These are phyloP conservation scores for Ophiocordyceps sinensis DNA, from an alignment of 2,329 filamentous ascomycete genomes.

Conservation along the genomic window DNA sequence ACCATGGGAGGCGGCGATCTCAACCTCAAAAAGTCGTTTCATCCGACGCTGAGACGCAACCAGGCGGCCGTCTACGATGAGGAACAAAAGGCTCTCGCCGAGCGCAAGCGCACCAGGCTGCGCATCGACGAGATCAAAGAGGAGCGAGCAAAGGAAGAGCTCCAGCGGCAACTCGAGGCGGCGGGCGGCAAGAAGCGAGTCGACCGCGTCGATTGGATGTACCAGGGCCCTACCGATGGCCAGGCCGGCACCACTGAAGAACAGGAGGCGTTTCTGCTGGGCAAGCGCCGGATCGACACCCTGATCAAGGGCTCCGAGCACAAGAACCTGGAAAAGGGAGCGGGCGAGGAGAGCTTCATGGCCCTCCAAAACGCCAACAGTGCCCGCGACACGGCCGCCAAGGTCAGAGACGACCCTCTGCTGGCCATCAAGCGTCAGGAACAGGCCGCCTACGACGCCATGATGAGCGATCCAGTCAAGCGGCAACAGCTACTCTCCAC, in stretches of 20 bases:
- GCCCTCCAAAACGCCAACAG: slow-evolving; percentile 56
- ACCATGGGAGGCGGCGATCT: slow-evolving; percentile 89
- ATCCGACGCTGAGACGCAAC: slow-evolving; percentile 81
- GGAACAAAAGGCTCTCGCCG: slow-evolving; percentile 82
- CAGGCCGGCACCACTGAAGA: slow-evolving; percentile 70
- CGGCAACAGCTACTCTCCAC: slow-evolving; percentile 51
- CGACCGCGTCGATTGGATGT: slow-evolving; percentile 96
- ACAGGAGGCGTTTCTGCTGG: slow-evolving; percentile 83
- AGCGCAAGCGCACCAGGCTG: slow-evolving; percentile 87
- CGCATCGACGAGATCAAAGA: slow-evolving; percentile 87
- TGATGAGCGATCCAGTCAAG: slow-evolving; percentile 65
- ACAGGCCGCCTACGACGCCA: slow-evolving; percentile 62
- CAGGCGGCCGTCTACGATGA: slow-evolving; percentile 83
- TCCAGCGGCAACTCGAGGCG: slow-evolving; percentile 78
- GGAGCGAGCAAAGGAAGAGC: slow-evolving; percentile 81
- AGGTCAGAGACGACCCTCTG: slow-evolving; percentile 82
- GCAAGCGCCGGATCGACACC: slow-evolving; percentile 82
- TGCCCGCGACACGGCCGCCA: slow-evolving; percentile 64
- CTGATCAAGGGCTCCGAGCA: slow-evolving; percentile 64
- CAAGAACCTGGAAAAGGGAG: slow-evolving; percentile 66
- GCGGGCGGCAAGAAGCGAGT: slow-evolving; percentile 69
- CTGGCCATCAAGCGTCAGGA: slow-evolving; percentile 89
- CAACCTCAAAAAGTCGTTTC: slow-evolving; percentile 91
- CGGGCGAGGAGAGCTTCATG: slow-evolving; percentile 44
- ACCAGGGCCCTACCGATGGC: slow-evolving; percentile 69